phyloP scores from a whole-genome alignment of 768 basidiomycete species.

The Lactarius hatsudake region DNA sequence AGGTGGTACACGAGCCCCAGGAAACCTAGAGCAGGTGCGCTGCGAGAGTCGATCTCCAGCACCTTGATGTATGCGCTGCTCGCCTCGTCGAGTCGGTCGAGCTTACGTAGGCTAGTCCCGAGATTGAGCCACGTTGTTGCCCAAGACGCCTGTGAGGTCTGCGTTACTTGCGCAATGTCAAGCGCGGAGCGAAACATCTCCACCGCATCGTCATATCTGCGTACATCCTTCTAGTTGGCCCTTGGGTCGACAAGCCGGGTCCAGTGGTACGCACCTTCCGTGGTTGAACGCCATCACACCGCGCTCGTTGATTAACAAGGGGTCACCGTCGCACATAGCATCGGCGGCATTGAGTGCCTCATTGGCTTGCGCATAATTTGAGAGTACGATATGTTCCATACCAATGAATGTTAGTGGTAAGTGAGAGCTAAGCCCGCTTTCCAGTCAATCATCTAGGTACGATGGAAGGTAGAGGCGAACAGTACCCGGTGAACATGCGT shows the following conservation, averaged over 20 bases:
- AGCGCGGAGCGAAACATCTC: conserved; percentile 72
- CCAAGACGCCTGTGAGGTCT: conserved; percentile 84
- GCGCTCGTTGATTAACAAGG: conserved; percentile 85
- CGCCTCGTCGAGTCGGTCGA: conserved; percentile 61
- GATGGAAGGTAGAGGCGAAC: conserved; percentile 16
- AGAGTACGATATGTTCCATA: conserved; percentile 95
- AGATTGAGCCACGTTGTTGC: conserved; percentile 88
- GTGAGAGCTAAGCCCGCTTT: conserved; percentile 69
- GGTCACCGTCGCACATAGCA: conserved; percentile 82
- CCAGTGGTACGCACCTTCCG: conserved; percentile 56
- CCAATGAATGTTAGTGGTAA: conserved; percentile 93
- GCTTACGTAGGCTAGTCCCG: conserved; percentile 82
- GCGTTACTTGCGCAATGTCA: conserved; percentile 78
- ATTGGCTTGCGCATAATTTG: conserved; percentile 75
- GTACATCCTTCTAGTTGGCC: not conserved
- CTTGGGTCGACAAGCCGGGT: not conserved
- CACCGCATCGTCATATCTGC: conserved; percentile 71
- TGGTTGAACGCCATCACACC: conserved; percentile 92
- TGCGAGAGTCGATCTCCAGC: conserved; percentile 82
- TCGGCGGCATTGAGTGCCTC: conserved; percentile 85
- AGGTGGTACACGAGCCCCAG: conserved; percentile 88
- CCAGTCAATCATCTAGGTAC: not conserved
- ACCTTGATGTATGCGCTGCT: conserved; percentile 72
- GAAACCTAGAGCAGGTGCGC: conserved; percentile 77
- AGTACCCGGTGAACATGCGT: conserved; percentile 89